Evolutionary conservation across 768 basidiomycete species (phyloP), one percentile per base, ranked within the genome.

Genomic region (Tricholoma flavovirens): DNA sequence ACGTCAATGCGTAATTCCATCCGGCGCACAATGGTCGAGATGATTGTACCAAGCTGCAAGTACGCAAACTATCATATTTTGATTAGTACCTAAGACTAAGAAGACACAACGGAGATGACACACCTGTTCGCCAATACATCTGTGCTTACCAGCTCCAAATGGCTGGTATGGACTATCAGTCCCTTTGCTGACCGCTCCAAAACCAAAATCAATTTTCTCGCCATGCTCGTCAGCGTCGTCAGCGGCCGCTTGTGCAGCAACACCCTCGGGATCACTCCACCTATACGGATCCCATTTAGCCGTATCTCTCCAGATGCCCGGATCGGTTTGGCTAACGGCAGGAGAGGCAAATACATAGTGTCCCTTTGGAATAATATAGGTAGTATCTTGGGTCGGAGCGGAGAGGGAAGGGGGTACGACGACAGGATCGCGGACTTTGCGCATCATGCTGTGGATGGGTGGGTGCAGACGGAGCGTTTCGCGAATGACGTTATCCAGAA

Each of bases 131-230:
- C 93, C 92, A 58, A 98, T 95, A 70, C 92, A 98, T 60, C 95
- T 79, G 75, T 98, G 96, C 64, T 90, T 81, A 26, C 97, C 97
- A 51, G 97, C 96, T 59, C 97, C 97, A 65, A 99, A 99, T 1
- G 97, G 97, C 68, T 97, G 91, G 70, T 98, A 98, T 49, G 92
- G 93, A 62, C 88, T 91, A 56, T 95, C 91, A 5, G 95, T 98
- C 50, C 95, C 95, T 75, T 98, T 98, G 75, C 88, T 91, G 51
- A 99, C 90, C 58, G 86, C 83, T 53, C 97, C 97, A 70, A 92
- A 99, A 2, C 97, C 97, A 65, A 88, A 99, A 71, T 99, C 97
- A 58, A 98, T 77, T 76, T 94, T 94, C 71, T 96, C 92, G 55
- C 91, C 88, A 30, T 72, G 70, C 63, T 85, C 85, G 62, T 90